Evolutionary conservation across 2,329 filamentous ascomycete species (phyloP).

Genomic region (Trichoderma simmonsii): DNA sequence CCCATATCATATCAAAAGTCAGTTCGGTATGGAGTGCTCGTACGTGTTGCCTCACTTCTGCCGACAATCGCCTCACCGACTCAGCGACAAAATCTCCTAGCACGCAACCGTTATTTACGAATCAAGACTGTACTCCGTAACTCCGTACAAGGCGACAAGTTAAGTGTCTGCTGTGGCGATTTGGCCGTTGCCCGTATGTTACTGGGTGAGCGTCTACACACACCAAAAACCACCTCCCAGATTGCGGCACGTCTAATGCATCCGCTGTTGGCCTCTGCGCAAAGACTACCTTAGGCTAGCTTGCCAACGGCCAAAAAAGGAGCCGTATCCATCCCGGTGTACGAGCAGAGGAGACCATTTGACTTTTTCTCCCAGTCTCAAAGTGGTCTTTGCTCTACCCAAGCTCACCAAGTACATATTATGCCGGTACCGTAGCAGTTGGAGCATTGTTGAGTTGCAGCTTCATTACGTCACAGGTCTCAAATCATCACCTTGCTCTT

Average conservation of each 20-base stretch:
- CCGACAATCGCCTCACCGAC: not conserved
- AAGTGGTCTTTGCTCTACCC: not conserved
- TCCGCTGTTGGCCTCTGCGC: slow-evolving; percentile 8
- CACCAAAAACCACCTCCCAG: slow-evolving; percentile 2
- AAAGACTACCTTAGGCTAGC: not conserved
- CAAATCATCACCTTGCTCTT: not conserved
- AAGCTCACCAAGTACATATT: not conserved
- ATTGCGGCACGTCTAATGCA: slow-evolving; percentile 15
- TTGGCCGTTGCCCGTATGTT: slow-evolving; percentile 5
- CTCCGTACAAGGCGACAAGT: not conserved
- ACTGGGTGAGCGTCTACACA: slow-evolving; percentile 16
- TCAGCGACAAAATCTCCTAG: not conserved
- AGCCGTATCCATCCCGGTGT: not conserved
- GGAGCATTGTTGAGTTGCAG: not conserved
- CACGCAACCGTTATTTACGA: not conserved
- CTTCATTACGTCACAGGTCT: slow-evolving; percentile 17
- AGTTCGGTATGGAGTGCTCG: not conserved
- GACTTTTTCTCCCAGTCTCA: not conserved
- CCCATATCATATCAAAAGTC: not conserved
- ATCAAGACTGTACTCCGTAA: no score
- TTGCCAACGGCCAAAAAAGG: not conserved
- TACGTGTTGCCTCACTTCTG: not conserved
- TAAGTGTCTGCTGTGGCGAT: slow-evolving; percentile 4
- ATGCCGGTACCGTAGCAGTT: not conserved
- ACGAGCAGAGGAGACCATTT: not conserved